Base-by-base conservation (phyloP, 257 asterid species). In the Lavandula angustifolia region DNA sequence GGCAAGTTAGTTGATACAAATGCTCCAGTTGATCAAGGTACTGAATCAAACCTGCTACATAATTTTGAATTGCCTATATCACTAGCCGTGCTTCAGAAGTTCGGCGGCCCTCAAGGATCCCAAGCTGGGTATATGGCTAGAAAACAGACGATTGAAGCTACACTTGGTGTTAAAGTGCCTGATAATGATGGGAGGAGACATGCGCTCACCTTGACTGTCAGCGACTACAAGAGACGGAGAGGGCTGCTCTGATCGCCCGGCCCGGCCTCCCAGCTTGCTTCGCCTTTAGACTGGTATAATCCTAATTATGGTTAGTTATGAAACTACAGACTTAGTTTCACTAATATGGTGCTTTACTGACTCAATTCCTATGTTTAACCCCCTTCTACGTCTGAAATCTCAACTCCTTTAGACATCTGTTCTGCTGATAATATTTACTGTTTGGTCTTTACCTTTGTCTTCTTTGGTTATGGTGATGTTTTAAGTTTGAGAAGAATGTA, bases 151-250 rank as follows among this genome's bases (percentile, higher is more conserved):
- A 79, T 87, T 16, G 99, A 92, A 74, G 96, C 97, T 13, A 82
- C 83, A 1, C 71, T 82, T 63, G 97, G 99, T 49, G 76, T 78
- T 66, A 76, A 78, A 57, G 96, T 92, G 62, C 91, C 94, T 0
- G 97, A 89, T 75, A 80, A 89, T 32, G 97, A 92, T 64, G 99
- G 97, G 46, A 84, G 91, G 84, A 76, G 96, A 42, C 99, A 89
- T 37, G 82, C 92, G 2, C 70, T 89, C 60, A 89, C 99, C 64
- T 73, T 92, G 87, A 82, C 89, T 4, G 91, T 89, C 49, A 90
- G 97, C 9, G 99, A 92, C 77, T 89, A 92, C 69, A 92, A 89
- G 85, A 80, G 99, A 54, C 69, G 99, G 63, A 85, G 95, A 78
- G 99, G 97, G 9, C 80, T 92, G 74, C 92, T 92, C 12, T 92